Base-by-base conservation (phyloP, 2,329 filamentous ascomycete species). In the Calonectria fujianensis region DNA sequence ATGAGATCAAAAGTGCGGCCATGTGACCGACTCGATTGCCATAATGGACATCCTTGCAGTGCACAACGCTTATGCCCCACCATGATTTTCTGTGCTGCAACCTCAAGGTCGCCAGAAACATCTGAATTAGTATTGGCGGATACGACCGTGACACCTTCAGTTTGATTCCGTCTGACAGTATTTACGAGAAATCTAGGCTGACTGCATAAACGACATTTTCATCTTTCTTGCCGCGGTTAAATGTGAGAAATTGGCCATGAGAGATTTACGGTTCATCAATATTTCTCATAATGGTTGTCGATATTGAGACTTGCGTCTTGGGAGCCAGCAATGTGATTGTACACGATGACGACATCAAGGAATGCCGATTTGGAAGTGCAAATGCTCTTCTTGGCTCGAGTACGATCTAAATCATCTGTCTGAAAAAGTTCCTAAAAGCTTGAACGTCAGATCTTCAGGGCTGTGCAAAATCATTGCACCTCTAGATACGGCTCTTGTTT, bases 131-230 rank as follows among this genome's bases (percentile, higher is more conserved):
- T 13, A 48, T 24, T 48, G 20, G 45, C 6, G 45, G 20, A 48
- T 48, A 48, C 45, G 45, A 48, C 9, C 4, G 45, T 48, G n/a
- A 48, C 45, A 24, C n/a, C 18, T 48, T 48, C n/a, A 48, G 5
- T 48, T n/a, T 48, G 18, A 14, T 57, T 35, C 11, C 52, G 29
- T n/a, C 31, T 18, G 29, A 35, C 52, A 18, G 52, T 6, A n/a
- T 57, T 35, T 7, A 31, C 31, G 18, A 57, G 31, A 35, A 32
- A 3, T 20, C 29, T 5, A 20, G 13, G 29, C 29, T 57, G 31
- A 32, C 52, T 32, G 31, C 52, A n/a, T 57, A 57, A 57, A 35
- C 31, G 52, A 57, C 31, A 57, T 57, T 32, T 32, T 9, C 10
- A 7, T n/a, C 31, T 6, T 31, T 35, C 7, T 35, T 35, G 20